phyloP scores from a whole-genome alignment of 352 stramenopile species.

The Pythium phragmiticola region DNA sequence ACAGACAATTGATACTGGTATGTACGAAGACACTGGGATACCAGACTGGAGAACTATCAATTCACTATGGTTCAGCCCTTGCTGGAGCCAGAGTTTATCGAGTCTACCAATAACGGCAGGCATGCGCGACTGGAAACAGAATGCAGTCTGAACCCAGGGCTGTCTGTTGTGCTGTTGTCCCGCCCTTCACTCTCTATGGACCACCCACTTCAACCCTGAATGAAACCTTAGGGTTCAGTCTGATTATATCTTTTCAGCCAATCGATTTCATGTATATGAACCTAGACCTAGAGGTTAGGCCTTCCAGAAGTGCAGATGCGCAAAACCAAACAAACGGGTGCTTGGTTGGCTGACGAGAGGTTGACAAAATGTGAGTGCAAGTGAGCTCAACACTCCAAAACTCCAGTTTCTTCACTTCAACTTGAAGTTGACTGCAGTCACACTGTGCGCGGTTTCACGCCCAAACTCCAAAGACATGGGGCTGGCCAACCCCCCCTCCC shows the following conservation, averaged over 20 bases:
- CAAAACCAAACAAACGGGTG: slow-evolving; percentile 7
- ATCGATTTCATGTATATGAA: background rate
- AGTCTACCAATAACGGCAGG: background rate
- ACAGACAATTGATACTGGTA: too few relatives aligned
- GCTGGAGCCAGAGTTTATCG: too few relatives aligned
- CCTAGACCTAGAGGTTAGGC: background rate
- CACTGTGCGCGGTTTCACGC: too few relatives aligned
- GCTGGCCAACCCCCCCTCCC: too few relatives aligned
- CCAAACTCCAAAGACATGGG: too few relatives aligned
- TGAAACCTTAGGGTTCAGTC: slow-evolving; percentile 1
- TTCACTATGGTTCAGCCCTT: too few relatives aligned
- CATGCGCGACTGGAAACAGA: slow-evolving; percentile 7
- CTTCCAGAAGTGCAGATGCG: slow-evolving; percentile 6
- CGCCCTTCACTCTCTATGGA: slow-evolving; percentile 24
- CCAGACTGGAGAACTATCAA: too few relatives aligned
- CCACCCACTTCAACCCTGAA: slow-evolving; percentile 26
- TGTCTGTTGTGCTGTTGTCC: slow-evolving; percentile 15
- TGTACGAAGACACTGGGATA: too few relatives aligned
- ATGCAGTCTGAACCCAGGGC: background rate
- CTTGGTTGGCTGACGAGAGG: slow-evolving; percentile 23
- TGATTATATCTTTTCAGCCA: slow-evolving; percentile 19
- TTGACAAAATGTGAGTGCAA: slow-evolving; percentile 10
- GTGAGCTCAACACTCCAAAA: background rate
- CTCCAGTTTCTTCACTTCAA: slow-evolving; percentile 22
- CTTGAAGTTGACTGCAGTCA: slow-evolving; percentile 20